Conservation (phyloP, 2,329 filamentous ascomycete genomes). For the Penicillium nordicum region DNA sequence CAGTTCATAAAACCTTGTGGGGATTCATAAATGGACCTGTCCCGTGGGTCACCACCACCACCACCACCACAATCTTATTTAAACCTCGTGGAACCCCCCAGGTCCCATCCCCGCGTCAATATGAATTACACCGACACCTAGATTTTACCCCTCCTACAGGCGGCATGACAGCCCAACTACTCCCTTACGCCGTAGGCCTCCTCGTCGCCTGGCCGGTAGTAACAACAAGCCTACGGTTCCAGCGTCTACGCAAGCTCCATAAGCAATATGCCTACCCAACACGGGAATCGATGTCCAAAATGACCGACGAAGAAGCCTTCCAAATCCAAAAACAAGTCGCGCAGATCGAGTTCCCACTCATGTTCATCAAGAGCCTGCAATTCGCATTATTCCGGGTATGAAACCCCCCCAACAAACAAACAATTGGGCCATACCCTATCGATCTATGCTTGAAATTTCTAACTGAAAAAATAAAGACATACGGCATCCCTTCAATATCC, state of each 20-base stretch:
- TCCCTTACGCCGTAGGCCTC: slow-evolving; percentile 23
- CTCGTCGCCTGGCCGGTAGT: slow-evolving; percentile 29
- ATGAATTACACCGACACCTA: not conserved
- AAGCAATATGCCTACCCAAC: slow-evolving; percentile 46
- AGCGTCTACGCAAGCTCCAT: slow-evolving; percentile 37
- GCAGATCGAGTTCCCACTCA: slow-evolving; percentile 56
- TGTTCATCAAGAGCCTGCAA: slow-evolving; percentile 50
- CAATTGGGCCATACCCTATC: not conserved
- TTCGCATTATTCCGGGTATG: slow-evolving; percentile 58
- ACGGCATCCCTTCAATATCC: slow-evolving; percentile 56
- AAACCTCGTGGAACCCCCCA: not conserved
- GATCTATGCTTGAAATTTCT: slow-evolving; percentile 1
- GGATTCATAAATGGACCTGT: not conserved
- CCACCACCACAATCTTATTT: not conserved
- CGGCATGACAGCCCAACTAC: slow-evolving; percentile 11
- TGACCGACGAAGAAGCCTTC: slow-evolving; percentile 55
- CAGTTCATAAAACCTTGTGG: not conserved
- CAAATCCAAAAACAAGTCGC: slow-evolving; percentile 47
- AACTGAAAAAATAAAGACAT: slow-evolving; percentile 42
- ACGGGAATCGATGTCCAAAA: slow-evolving; percentile 46
- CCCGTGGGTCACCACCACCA: not conserved
- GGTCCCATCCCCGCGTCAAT: not conserved
- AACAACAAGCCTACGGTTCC: slow-evolving; percentile 30
- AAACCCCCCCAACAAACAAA: not conserved
- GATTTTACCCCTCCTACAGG: not conserved